Evolutionary conservation across 768 basidiomycete species (phyloP).

Genomic region (Termitomyces sp.): DNA sequence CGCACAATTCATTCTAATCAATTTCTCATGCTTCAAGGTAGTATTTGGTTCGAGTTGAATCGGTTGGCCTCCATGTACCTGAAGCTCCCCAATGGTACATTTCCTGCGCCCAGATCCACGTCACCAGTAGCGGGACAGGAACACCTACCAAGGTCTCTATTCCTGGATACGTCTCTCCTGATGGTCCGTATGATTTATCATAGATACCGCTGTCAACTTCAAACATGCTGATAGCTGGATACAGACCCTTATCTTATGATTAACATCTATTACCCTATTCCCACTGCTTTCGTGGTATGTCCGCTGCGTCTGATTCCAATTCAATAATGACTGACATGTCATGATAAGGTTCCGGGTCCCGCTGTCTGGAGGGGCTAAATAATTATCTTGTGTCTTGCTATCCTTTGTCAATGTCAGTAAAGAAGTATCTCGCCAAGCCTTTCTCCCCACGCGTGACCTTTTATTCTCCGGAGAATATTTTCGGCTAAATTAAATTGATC

Average conservation of each 20-base stretch:
- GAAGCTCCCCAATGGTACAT: conserved; percentile 47
- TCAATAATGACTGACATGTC: not conserved
- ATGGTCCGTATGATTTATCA: conserved; percentile 19
- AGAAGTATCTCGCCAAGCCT: not conserved
- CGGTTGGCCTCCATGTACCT: conserved; percentile 39
- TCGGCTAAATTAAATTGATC: conserved; percentile 5
- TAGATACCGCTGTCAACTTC: not conserved
- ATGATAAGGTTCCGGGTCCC: conserved; percentile 13
- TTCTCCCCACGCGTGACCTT: not conserved
- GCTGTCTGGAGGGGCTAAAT: conserved; percentile 14
- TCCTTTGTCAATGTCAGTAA: not conserved
- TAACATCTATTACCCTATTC: conserved; percentile 36
- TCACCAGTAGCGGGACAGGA: conserved; percentile 39
- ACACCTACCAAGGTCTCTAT: conserved; percentile 42
- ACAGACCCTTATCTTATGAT: conserved; percentile 36
- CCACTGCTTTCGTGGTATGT: conserved; percentile 25
- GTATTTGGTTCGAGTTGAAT: conserved; percentile 28
- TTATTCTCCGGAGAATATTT: not conserved
- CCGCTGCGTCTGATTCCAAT: not conserved
- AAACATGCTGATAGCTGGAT: not conserved
- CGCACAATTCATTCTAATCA: not conserved
- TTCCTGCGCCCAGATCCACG: conserved; percentile 44
- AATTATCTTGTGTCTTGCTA: not conserved
- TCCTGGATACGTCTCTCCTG: conserved; percentile 40
- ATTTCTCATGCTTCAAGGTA: not conserved